Conservation (phyloP, 495 filamentous ascomycete genomes). For the Cercophora scortea region DNA sequence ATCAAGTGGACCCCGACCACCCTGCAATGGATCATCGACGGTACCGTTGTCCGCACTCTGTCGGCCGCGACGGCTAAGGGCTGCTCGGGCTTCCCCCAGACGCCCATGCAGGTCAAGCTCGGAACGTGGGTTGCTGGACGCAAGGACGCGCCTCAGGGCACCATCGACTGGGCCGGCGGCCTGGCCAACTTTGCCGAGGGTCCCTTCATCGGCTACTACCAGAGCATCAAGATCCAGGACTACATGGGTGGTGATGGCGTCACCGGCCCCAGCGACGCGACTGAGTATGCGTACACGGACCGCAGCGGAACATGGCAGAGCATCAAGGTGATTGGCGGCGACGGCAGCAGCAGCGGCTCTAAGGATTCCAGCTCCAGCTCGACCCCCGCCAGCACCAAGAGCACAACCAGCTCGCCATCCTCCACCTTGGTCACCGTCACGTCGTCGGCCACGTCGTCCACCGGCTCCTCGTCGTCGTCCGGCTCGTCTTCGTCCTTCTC, state of each 20-base stretch:
- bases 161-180: constrained; percentile 86
- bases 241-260: constrained; percentile 72
- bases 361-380: constrained; percentile 16
- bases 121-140: constrained; percentile 85
- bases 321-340: constrained; percentile 66
- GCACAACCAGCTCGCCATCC: constrained; percentile 1
- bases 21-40: constrained; percentile 81
- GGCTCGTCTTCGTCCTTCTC: not conserved
- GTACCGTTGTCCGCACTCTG: constrained; percentile 60
- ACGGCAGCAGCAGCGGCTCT: constrained; percentile 47
- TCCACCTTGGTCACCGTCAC: constrained; percentile 11
- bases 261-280: constrained; percentile 46
- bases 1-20: constrained; percentile 73
- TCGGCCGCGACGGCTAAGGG: constrained; percentile 46
- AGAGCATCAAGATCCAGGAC: constrained; percentile 71
- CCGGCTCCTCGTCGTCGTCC: constrained; percentile 1
- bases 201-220: constrained; percentile 79
- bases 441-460: constrained; percentile 9
- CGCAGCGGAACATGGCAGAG: constrained; percentile 66
- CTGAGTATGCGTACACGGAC: constrained; percentile 67
- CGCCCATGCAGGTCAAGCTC: constrained; percentile 78
- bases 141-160: constrained; percentile 56
- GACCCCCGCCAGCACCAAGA: constrained; percentile 16
- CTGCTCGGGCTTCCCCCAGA: constrained; percentile 76
- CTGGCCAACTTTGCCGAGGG: constrained; percentile 63